These are phyloP conservation scores for Aspergillus affinis DNA, from an alignment of 495 filamentous ascomycete species.

Conservation along the genomic window DNA sequence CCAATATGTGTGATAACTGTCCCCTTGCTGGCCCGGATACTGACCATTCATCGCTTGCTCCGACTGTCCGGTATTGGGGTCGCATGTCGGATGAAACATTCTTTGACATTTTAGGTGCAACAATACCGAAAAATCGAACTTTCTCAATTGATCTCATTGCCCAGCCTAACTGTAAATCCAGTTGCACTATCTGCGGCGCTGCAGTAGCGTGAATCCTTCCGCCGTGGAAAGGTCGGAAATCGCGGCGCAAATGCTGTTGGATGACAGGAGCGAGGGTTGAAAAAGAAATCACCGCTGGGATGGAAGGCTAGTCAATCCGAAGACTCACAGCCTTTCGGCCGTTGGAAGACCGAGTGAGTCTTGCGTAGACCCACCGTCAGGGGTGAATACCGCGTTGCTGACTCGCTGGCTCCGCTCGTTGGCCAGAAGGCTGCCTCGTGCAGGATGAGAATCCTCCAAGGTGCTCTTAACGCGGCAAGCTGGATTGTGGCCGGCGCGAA, in stretches of 20 bases:
- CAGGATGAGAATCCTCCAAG: not conserved
- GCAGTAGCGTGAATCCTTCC: constrained; percentile 7
- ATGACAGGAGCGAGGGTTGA: not conserved
- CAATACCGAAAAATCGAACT: constrained; percentile 1
- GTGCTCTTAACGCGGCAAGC: not conserved
- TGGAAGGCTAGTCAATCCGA: not conserved
- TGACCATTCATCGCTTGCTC: not conserved
- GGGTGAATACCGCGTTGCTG: not conserved
- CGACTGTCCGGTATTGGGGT: not conserved
- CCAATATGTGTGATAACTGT: constrained; percentile 4
- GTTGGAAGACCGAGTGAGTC: not conserved
- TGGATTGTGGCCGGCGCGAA: not conserved
- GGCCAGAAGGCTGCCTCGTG: not conserved
- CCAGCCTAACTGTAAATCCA: not conserved
- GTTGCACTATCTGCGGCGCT: not conserved
- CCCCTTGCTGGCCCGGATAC: not conserved
- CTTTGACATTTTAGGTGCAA: not conserved
- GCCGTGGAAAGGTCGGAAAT: not conserved
- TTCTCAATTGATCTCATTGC: not conserved
- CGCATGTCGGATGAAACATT: not conserved
- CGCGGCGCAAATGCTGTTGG: constrained; percentile 3
- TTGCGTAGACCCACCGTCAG: not conserved
- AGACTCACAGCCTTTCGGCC: not conserved
- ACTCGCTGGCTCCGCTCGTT: not conserved
- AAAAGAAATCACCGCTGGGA: not conserved